Conservation (phyloP, 2,329 filamentous ascomycete species). For the Mycosphaerella sp. region DNA sequence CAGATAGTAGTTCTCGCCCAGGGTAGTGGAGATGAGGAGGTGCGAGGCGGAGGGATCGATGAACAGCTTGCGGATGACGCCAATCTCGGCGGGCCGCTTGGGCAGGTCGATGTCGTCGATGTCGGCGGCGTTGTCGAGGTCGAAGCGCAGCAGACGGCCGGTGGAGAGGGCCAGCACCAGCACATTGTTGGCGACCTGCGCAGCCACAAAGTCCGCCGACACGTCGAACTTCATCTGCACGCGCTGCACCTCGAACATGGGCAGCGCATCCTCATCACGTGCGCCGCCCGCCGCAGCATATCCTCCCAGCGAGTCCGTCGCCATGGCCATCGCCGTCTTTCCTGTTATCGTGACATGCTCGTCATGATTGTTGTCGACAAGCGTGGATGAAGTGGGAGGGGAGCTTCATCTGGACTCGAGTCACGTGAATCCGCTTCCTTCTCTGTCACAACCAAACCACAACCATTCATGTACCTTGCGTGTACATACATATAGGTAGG, state of each 20-base stretch:
- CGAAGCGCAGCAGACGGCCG: conserved; percentile 86
- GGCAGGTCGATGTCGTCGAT: conserved; percentile 98
- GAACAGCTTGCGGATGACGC: conserved; percentile 92
- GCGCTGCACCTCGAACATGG: conserved; percentile 90
- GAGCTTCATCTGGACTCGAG: too few relatives aligned
- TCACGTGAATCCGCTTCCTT: too few relatives aligned
- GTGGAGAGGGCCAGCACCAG: conserved; percentile 87
- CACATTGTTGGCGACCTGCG: conserved; percentile 96
- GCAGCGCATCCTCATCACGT: conserved; percentile 50
- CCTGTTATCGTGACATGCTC: background rate
- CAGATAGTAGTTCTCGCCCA: conserved; percentile 95
- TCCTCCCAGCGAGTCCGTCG: conserved; percentile 17
- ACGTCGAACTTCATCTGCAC: conserved; percentile 93
- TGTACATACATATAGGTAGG: too few relatives aligned
- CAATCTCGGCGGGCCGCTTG: conserved; percentile 83
- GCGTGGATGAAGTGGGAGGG: background rate
- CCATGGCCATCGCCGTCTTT: background rate
- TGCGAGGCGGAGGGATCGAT: conserved; percentile 95
- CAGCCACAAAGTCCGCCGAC: conserved; percentile 90
- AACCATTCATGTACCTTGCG: too few relatives aligned
- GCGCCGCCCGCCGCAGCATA: conserved; percentile 27
- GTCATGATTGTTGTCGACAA: background rate
- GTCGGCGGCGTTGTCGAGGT: conserved; percentile 86
- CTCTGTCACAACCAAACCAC: too few relatives aligned
- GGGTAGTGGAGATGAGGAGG: conserved; percentile 80